A percentile compares a stretch with the other conserved stretches of the same genome.
phyloP scores from a whole-genome alignment of 371 early-diverging fungal genomes.

The Haplosporangium sp. region DNA sequence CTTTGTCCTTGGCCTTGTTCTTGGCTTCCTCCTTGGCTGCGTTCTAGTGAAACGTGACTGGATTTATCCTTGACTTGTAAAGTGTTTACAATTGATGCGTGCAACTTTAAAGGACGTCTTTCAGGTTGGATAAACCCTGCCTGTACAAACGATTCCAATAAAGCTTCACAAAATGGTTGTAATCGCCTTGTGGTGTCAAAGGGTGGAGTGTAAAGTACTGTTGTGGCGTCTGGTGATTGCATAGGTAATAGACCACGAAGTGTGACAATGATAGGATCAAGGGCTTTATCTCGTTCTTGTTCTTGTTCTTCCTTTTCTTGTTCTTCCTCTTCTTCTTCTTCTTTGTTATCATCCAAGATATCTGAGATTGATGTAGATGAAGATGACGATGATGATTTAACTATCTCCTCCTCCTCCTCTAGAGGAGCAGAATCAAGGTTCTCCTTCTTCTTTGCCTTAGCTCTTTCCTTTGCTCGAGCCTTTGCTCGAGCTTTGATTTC shows the following conservation, averaged over 20 bases:
- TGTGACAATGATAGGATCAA: background rate
- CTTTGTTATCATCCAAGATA: background rate
- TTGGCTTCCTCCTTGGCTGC: background rate
- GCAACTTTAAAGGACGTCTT: constrained; percentile 8
- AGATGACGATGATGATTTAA: background rate
- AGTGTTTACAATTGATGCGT: constrained; percentile 14
- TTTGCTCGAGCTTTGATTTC: background rate
- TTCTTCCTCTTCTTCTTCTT: background rate
- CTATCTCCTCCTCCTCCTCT: too few species aligned
- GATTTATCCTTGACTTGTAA: background rate
- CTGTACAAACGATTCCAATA: background rate
- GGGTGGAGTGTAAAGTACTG: constrained; percentile 10
- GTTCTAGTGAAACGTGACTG: background rate
- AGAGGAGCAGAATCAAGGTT: background rate
- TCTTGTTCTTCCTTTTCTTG: background rate
- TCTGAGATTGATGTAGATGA: background rate
- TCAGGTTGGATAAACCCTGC: constrained; percentile 12
- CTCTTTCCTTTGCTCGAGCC: too few species aligned
- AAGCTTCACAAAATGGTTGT: constrained; percentile 8
- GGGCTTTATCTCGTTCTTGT: background rate
- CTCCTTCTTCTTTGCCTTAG: background rate
- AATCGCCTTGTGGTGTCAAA: constrained; percentile 3
- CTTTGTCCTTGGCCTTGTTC: background rate
- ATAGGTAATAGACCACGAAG: constrained; percentile 15
- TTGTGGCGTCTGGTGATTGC: background rate